Percentiles rank a stretch among this genome's conserved stretches.
Conservation (phyloP, 169 alveolate genomes). For the Eimeria acervulina region DNA sequence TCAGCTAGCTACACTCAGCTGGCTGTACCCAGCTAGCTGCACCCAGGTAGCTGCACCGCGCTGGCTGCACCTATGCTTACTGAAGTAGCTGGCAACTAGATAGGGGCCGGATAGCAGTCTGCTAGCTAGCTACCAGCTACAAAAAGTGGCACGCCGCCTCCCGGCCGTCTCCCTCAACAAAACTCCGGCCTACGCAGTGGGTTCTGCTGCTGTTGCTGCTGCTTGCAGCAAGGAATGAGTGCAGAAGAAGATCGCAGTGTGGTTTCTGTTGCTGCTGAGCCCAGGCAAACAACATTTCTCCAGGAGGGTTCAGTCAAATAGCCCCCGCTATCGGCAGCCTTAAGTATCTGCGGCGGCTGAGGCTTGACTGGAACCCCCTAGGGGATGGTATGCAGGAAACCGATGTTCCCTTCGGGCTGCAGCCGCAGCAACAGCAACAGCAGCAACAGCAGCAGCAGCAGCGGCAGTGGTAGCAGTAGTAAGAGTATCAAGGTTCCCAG, state of each 20-base stretch:
- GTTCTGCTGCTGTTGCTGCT: neutral
- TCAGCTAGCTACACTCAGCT: too few relatives aligned
- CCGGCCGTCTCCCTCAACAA: too few relatives aligned
- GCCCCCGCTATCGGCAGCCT: conserved; percentile 5
- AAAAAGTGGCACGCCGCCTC: neutral
- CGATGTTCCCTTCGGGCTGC: neutral
- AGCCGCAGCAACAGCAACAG: neutral
- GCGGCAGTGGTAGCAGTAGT: neutral
- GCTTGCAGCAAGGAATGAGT: neutral
- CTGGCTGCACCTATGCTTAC: too few relatives aligned
- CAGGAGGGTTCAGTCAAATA: neutral
- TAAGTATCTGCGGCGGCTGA: neutral
- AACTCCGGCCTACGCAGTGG: neutral
- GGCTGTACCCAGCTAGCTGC: too few relatives aligned
- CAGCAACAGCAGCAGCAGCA: neutral
- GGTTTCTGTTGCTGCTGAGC: neutral
- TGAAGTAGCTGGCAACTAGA: too few relatives aligned
- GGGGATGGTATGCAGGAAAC: neutral
- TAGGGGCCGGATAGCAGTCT: too few relatives aligned
- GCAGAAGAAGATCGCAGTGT: neutral
- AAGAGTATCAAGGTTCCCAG: neutral
- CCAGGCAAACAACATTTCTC: conserved; percentile 43
- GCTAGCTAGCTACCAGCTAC: neutral
- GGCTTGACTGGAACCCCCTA: conserved; percentile 66
- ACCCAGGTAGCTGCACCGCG: too few relatives aligned